phyloP scores from a whole-genome alignment of 2,329 filamentous ascomycete species.

The Meredithiella fracta region DNA sequence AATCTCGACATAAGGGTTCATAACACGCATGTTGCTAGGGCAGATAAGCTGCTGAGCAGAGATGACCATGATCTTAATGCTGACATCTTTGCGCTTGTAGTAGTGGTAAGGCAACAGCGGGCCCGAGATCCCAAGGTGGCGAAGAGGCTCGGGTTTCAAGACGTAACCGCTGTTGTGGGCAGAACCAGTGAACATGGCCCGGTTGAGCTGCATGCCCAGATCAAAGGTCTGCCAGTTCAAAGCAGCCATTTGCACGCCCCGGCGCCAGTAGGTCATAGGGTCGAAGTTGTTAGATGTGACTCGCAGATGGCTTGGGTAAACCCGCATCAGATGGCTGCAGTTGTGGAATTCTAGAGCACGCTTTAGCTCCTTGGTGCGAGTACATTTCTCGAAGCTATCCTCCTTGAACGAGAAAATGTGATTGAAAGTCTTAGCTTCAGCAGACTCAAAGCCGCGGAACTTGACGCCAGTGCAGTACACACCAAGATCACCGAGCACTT shows the following conservation, averaged over 20 bases:
- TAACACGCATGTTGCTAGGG: conserved; percentile 51
- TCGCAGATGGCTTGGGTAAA: conserved; percentile 73
- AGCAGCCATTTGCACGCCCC: conserved; percentile 93
- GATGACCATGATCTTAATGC: conserved; percentile 73
- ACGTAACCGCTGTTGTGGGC: conserved; percentile 82
- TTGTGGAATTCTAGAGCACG: conserved; percentile 76
- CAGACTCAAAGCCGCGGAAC: conserved; percentile 61
- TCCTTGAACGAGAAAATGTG: conserved; percentile 95
- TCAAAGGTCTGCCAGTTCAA: conserved; percentile 98
- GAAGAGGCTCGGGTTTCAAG: conserved; percentile 74
- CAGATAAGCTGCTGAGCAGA: conserved; percentile 91
- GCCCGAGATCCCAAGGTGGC: conserved; percentile 48
- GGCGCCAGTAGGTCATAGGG: conserved; percentile 81
- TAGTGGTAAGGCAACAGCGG: conserved; percentile 40
- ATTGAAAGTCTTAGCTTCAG: conserved; percentile 73
- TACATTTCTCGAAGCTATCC: conserved; percentile 67
- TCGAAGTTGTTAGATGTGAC: conserved; percentile 88
- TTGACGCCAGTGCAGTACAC: conserved; percentile 63
- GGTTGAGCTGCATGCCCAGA: conserved; percentile 86
- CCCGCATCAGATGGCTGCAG: conserved; percentile 76
- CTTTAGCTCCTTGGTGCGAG: conserved; percentile 59
- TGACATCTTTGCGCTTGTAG: conserved; percentile 64
- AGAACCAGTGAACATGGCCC: conserved; percentile 90
- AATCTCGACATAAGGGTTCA: conserved; percentile 89
- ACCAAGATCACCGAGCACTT: conserved; percentile 67